Evolutionary conservation across 495 filamentous ascomycete species (phyloP).

Genomic region (Tuber aestivum): DNA sequence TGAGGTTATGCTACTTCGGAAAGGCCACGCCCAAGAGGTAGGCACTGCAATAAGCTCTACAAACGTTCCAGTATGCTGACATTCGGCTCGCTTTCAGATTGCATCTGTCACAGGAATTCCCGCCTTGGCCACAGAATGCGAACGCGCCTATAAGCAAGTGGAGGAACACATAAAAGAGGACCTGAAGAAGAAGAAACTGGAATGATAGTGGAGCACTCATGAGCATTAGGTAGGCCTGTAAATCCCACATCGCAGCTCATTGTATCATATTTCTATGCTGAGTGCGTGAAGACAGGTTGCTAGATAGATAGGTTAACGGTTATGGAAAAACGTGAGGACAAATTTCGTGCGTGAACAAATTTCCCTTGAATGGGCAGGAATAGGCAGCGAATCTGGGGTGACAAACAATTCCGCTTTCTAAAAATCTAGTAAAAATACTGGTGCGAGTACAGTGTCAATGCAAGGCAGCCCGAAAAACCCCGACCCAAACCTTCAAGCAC

Average conservation of each 20-base stretch:
- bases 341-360: background rate
- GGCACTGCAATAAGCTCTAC: background rate
- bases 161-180: conserved; percentile 55
- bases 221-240: background rate
- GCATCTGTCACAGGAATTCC: conserved; percentile 69
- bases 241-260: background rate
- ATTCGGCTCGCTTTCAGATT: conserved; percentile 52
- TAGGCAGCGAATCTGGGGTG: background rate
- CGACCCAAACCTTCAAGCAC: background rate
- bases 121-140: conserved; percentile 78
- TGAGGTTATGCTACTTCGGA: conserved; percentile 40
- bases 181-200: conserved; percentile 1
- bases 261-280: background rate
- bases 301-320: background rate
- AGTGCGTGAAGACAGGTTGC: background rate
- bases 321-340: background rate
- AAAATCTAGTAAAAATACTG: background rate
- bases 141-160: conserved; percentile 83
- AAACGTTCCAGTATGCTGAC: conserved; percentile 47
- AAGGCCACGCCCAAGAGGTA: conserved; percentile 46
- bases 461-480: background rate
- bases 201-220: background rate
- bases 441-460: background rate
- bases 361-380: background rate
- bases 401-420: background rate